These are phyloP conservation scores for Mycosarcoma mackinlayi DNA, from an alignment of 1,284 basidiomycete genomes.

Conservation along the genomic window DNA sequence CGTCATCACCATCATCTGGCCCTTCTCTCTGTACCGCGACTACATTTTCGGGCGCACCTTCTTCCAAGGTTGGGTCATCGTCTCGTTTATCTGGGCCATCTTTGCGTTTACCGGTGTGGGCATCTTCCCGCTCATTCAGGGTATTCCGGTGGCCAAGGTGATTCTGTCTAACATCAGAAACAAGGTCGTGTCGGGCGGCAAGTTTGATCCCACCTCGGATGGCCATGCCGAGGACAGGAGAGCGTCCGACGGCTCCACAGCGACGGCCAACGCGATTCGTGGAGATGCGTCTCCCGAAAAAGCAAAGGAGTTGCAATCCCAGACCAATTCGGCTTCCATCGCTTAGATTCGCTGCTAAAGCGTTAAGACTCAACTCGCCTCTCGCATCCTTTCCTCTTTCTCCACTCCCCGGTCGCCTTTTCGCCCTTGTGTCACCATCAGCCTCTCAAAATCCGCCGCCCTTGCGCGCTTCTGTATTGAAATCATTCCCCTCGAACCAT, in stretches of 20 bases:
- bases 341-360: slow-evolving; percentile 4
- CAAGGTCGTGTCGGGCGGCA: background rate
- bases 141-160: slow-evolving; percentile 45
- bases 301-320: slow-evolving; percentile 5
- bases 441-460: too few species aligned
- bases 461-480: too few species aligned
- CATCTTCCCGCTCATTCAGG: slow-evolving; percentile 58
- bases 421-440: too few species aligned
- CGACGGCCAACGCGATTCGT: background rate
- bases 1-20: slow-evolving; percentile 65
- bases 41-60: slow-evolving; percentile 64
- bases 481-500: too few species aligned
- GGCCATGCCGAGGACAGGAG: background rate
- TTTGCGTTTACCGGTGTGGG: slow-evolving; percentile 56
- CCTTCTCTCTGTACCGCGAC: slow-evolving; percentile 63
- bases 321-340: slow-evolving; percentile 10
- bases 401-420: too few species aligned
- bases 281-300: background rate
- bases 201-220: background rate
- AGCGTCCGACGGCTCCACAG: background rate
- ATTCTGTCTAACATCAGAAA: slow-evolving; percentile 27
- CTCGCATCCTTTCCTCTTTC: too few species aligned
- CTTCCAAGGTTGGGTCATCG: slow-evolving; percentile 64
- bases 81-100: slow-evolving; percentile 62
- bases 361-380: too few species aligned